These are phyloP conservation scores for Arabis hirsuta DNA, from an alignment of 345 rosid genomes.

Conservation along the genomic window DNA sequence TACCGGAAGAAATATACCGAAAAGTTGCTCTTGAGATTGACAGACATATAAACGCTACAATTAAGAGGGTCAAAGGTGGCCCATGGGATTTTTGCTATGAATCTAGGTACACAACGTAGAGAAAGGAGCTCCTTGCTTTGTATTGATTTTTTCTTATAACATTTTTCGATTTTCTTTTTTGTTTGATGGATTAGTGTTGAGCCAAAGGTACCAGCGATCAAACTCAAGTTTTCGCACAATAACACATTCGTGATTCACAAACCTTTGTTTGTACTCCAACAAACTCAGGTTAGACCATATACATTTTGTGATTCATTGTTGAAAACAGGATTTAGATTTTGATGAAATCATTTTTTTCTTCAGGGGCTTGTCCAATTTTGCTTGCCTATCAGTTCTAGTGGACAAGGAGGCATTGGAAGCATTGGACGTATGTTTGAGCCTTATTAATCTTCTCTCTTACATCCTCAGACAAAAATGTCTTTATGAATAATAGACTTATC, in stretches of 20 bases:
- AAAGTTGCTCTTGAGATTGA: constrained; percentile 72
- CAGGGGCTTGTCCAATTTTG: constrained; percentile 68
- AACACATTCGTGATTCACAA: constrained; percentile 72
- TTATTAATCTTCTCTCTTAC: constrained; percentile 7
- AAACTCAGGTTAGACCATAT: constrained; percentile 58
- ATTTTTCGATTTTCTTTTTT: neutral
- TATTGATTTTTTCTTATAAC: neutral
- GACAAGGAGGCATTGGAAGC: constrained; percentile 55
- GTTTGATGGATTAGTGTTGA: constrained; percentile 51
- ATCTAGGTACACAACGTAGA: constrained; percentile 54
- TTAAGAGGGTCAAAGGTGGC: constrained; percentile 50
- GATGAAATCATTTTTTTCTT: constrained; percentile 36
- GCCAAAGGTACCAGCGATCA: constrained; percentile 66
- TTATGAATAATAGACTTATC: neutral
- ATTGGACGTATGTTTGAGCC: constrained; percentile 62
- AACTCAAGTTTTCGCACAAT: constrained; percentile 67
- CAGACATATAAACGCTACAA: constrained; percentile 59
- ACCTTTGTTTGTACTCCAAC: constrained; percentile 68
- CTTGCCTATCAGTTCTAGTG: constrained; percentile 70
- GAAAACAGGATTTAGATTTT: neutral
- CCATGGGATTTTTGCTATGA: constrained; percentile 84
- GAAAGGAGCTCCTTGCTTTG: neutral
- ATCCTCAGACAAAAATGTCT: neutral
- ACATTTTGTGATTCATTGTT: neutral
- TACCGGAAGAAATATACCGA: constrained; percentile 61